Percentiles rank a stretch among this genome's conserved stretches.
Conservation (phyloP, 495 filamentous ascomycete species). For the Xylaria flabelliformis region DNA sequence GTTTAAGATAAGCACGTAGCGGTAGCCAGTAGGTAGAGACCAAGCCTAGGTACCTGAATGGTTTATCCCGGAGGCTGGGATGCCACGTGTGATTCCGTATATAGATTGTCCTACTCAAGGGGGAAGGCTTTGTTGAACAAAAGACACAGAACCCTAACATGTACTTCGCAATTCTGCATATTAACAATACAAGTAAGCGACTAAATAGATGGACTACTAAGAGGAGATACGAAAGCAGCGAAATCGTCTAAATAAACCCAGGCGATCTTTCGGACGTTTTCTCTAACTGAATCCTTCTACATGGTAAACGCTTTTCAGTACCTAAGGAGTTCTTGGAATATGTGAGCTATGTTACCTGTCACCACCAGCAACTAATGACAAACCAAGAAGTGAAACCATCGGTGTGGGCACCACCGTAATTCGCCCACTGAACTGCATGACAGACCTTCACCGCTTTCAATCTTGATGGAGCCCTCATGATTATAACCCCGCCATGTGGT, state of each 20-base stretch:
- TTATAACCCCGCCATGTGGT: slow-evolving; percentile 5
- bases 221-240: neutral
- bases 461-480: neutral
- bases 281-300: neutral
- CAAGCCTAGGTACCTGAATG: neutral
- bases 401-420: neutral
- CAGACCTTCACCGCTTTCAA: slow-evolving; percentile 5
- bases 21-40: neutral
- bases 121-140: neutral
- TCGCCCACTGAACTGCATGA: neutral
- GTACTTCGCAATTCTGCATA: neutral
- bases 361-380: neutral
- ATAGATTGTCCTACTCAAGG: neutral
- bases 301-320: neutral
- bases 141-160: neutral
- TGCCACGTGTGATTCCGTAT: slow-evolving; percentile 15
- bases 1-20: neutral
- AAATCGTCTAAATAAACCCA: neutral
- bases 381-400: neutral
- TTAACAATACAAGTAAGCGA: neutral
- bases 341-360: no score
- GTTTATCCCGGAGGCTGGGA: neutral
- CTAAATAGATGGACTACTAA: neutral
- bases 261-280: neutral
- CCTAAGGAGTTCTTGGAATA: neutral